These are phyloP conservation scores for Ascomycota sp. DNA, from an alignment of 2,329 filamentous ascomycete species.

Conservation along the genomic window DNA sequence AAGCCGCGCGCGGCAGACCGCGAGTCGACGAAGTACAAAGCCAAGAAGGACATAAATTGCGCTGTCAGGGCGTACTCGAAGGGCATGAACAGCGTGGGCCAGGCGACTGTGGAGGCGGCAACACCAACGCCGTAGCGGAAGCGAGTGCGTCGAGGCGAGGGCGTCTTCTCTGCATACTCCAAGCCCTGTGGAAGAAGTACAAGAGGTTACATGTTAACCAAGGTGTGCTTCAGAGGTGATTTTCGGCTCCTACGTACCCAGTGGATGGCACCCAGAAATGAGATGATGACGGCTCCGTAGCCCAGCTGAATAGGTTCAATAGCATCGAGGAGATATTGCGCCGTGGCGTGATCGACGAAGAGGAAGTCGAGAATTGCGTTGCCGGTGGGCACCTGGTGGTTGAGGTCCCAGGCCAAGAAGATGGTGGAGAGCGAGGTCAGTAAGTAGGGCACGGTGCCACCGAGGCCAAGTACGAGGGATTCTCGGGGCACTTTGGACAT, in stretches of 20 bases:
- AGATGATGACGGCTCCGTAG: slow-evolving; percentile 80
- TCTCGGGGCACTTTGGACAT: slow-evolving; percentile 42
- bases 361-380: slow-evolving; percentile 27
- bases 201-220: not conserved
- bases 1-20: slow-evolving; percentile 51
- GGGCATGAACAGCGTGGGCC: slow-evolving; percentile 72
- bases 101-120: slow-evolving; percentile 56
- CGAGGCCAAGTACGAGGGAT: slow-evolving; percentile 44
- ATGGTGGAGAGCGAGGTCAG: slow-evolving; percentile 66
- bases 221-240: too few species aligned
- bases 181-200: slow-evolving; percentile 35
- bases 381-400: slow-evolving; percentile 39
- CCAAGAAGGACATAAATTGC: slow-evolving; percentile 68
- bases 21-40: slow-evolving; percentile 67
- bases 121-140: slow-evolving; percentile 70
- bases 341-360: slow-evolving; percentile 46
- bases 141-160: slow-evolving; percentile 38
- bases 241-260: slow-evolving; percentile 28
- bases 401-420: slow-evolving; percentile 64
- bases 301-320: slow-evolving; percentile 77
- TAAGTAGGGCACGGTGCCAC: slow-evolving; percentile 67
- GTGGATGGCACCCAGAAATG: slow-evolving; percentile 81
- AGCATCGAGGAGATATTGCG: slow-evolving; percentile 46
- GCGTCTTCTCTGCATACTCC: slow-evolving; percentile 54
- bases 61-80: slow-evolving; percentile 65